phyloP scores from a whole-genome alignment of 805 yeast species.

The Pichia sporocuriosa region DNA sequence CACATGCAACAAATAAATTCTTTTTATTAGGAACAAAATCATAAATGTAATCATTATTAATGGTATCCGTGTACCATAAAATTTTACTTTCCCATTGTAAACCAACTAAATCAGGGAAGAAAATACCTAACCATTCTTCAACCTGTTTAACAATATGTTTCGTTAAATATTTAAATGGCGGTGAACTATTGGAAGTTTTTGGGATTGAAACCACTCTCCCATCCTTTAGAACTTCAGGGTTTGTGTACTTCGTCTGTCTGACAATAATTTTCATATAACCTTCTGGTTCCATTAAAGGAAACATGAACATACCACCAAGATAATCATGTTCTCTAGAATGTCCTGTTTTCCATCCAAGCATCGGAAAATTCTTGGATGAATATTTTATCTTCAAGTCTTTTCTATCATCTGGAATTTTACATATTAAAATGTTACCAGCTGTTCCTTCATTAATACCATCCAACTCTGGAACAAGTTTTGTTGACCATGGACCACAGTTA shows the following conservation, averaged over 20 bases:
- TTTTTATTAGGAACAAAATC: slow-evolving; percentile 30
- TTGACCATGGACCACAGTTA: slow-evolving; percentile 26
- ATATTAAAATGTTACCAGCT: slow-evolving; percentile 31
- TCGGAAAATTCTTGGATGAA: slow-evolving; percentile 29
- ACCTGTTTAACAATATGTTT: slow-evolving; percentile 22
- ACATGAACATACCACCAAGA: slow-evolving; percentile 30
- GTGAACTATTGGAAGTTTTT: slow-evolving; percentile 15
- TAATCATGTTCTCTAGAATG: slow-evolving; percentile 27
- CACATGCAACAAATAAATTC: slow-evolving; percentile 28
- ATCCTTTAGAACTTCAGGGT: slow-evolving; percentile 7
- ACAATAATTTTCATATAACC: slow-evolving; percentile 32
- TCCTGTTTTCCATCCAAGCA: slow-evolving; percentile 30
- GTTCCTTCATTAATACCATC: slow-evolving; percentile 33
- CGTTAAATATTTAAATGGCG: slow-evolving; percentile 22
- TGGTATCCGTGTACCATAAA: slow-evolving; percentile 31
- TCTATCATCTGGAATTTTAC: slow-evolving; percentile 32
- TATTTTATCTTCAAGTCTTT: slow-evolving; percentile 30
- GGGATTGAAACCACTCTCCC: slow-evolving; percentile 15
- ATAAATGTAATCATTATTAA: slow-evolving; percentile 27
- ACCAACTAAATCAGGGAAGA: slow-evolving; percentile 27
- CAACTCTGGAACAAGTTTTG: slow-evolving; percentile 21
- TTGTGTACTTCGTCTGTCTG: slow-evolving; percentile 25
- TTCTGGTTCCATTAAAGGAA: slow-evolving; percentile 31
- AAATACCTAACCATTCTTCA: slow-evolving; percentile 21
- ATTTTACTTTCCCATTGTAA: slow-evolving; percentile 22